Percentiles rank a stretch among this genome's conserved stretches.
Conservation (phyloP, 2,329 filamentous ascomycete species). For the Raffaelea albimanens region DNA sequence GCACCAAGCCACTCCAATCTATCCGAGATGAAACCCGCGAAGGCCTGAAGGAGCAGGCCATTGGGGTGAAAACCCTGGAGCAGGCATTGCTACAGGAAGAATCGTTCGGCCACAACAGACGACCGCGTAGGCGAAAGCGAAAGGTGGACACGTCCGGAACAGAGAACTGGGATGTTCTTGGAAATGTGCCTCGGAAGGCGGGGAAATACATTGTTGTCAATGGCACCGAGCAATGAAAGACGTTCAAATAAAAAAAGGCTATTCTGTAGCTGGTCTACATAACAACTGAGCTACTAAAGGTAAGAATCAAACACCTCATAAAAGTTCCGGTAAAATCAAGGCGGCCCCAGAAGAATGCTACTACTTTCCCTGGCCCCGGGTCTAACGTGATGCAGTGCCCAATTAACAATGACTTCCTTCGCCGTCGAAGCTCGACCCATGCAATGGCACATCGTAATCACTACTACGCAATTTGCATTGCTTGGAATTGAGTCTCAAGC, state of each 20-base stretch:
- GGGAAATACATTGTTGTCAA: constrained; percentile 74
- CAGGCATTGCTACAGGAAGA: constrained; percentile 52
- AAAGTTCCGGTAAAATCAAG: neutral
- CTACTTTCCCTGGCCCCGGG: no score
- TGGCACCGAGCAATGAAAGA: constrained; percentile 22
- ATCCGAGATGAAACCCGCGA: constrained; percentile 69
- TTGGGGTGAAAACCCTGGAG: constrained; percentile 48
- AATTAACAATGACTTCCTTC: neutral
- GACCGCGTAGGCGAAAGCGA: constrained; percentile 27
- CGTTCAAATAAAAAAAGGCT: no score
- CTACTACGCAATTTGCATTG: neutral
- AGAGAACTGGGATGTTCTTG: constrained; percentile 64
- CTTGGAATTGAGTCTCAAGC: constrained; percentile 5
- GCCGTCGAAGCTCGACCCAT: no score
- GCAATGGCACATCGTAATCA: no score
- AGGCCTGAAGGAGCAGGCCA: constrained; percentile 44
- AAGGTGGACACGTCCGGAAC: constrained; percentile 30
- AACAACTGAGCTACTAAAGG: neutral
- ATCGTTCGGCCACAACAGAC: constrained; percentile 43
- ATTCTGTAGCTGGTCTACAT: neutral
- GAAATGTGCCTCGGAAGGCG: constrained; percentile 53
- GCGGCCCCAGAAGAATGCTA: no score
- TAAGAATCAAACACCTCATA: no score
- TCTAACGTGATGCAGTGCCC: no score
- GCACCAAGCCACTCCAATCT: constrained; percentile 63